Evolutionary conservation across 2,329 filamentous ascomycete species (phyloP).

Genomic region (Colletotrichum sp.): DNA sequence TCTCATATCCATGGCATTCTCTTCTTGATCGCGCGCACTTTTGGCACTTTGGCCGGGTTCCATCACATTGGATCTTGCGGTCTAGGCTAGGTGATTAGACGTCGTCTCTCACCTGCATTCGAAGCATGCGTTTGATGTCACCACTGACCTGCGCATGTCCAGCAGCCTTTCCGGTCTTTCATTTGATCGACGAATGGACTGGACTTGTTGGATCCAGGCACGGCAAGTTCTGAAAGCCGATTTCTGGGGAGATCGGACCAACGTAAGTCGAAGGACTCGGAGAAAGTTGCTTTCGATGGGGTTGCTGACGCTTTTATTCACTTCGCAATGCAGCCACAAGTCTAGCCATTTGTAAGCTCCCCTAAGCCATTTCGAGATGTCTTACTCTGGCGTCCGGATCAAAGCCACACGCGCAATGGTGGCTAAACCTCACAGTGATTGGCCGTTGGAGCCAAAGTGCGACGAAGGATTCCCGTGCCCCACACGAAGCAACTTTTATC

Average conservation of each 20-base stretch:
- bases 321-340: neutral
- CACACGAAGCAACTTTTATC: slow-evolving; percentile 1
- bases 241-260: neutral
- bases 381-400: neutral
- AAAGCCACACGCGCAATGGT: neutral
- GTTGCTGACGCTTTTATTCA: neutral
- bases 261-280: neutral
- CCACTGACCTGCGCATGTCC: slow-evolving; percentile 1
- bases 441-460: accelerated
- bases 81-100: neutral
- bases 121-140: accelerated
- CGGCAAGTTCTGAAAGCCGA: neutral
- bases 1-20: neutral
- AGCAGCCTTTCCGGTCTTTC: neutral
- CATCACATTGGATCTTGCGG: neutral
- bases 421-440: neutral
- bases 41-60: neutral
- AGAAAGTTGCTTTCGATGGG: neutral
- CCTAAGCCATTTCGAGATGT: neutral
- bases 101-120: neutral
- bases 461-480: neutral
- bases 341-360: neutral
- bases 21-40: neutral
- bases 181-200: neutral
- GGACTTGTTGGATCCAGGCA: too few relatives aligned